phyloP scores from a whole-genome alignment of 345 rosid genomes.

The Aethionema arabicum region DNA sequence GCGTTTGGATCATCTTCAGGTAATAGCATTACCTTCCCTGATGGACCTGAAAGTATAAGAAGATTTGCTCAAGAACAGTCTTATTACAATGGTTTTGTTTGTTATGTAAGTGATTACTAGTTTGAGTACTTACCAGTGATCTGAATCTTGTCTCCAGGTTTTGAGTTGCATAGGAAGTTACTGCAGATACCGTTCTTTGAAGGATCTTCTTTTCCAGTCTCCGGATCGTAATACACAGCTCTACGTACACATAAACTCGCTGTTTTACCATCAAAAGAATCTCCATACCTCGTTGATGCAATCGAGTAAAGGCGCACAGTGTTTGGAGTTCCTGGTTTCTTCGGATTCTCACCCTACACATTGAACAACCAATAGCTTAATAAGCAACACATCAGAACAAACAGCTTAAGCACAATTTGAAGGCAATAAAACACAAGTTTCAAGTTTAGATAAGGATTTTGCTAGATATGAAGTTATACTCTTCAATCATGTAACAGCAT shows the following conservation, averaged over 20 bases:
- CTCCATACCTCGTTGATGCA: conserved; percentile 94
- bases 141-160: conserved; percentile 86
- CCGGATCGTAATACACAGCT: conserved; percentile 90
- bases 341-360: conserved; percentile 91
- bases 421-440: neutral
- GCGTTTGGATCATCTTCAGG: conserved; percentile 85
- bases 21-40: conserved; percentile 96
- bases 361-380: no score
- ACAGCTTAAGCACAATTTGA: neutral
- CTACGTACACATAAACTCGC: conserved; percentile 94
- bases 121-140: conserved; percentile 63
- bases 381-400: no score
- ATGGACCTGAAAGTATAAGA: conserved; percentile 58
- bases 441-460: no score
- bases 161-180: conserved; percentile 84
- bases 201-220: conserved; percentile 93
- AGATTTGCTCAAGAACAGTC: neutral
- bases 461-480: neutral
- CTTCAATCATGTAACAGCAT: conserved; percentile 2
- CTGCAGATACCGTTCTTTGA: conserved; percentile 91
- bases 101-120: conserved; percentile 1
- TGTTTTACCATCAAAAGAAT: conserved; percentile 80
- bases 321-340: conserved; percentile 85
- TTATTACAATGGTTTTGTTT: conserved; percentile 2
- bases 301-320: conserved; percentile 95